Base-by-base conservation (phyloP, 2,329 filamentous ascomycete species). In the Penicillium sp. region DNA sequence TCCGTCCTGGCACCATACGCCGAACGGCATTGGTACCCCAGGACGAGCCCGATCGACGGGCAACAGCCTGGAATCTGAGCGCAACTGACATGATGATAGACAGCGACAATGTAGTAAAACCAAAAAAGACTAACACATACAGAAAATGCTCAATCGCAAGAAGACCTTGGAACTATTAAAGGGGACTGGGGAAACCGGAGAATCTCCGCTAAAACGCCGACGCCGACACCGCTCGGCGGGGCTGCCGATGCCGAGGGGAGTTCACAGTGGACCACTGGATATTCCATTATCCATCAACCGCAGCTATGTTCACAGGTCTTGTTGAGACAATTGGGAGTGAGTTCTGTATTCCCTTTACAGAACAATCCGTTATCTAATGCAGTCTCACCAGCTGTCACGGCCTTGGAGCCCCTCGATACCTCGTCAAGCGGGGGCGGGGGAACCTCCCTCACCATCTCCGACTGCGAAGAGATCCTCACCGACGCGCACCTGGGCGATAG, bases 271-370 rank as follows among this genome's bases (percentile, higher is more conserved):
- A 35, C 33, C 33, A 35, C 33, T 1, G 33, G 8, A 46, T 41
- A 46, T 42, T 52, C 52, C 46, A 40, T 51, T 52, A 50, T 54
- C 58, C 44, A 49, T 25, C 49, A 44, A 48, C 47, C 46, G 31
- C 50, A 62, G 77, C 55, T 54, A 97, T 99, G 93, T 97, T 99
- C 67, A 97, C 93, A 50, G 93, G 93, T 61, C 87, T 95, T 54
- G 88, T 95, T 46, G 90, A 95, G 75, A 87, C 86, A 54, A 86
- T 97, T 57, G 93, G 93, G 76, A 91, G 92, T 95, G 76, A 73
- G 84, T 76, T 9, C n/a, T 22, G 11, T 11, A 28, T 18, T 22
- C 1, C 10, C 41, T 35, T 14, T 4, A 8, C 22, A 2, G 16
- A 34, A 3, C n/a, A 10, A 18, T 2, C 9, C n/a, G 27, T 30